A percentile compares a stretch with the other conserved stretches of the same genome.
phyloP scores from a whole-genome alignment of 192 early-diverging fungal species.

The Spizellomyces sp. region DNA sequence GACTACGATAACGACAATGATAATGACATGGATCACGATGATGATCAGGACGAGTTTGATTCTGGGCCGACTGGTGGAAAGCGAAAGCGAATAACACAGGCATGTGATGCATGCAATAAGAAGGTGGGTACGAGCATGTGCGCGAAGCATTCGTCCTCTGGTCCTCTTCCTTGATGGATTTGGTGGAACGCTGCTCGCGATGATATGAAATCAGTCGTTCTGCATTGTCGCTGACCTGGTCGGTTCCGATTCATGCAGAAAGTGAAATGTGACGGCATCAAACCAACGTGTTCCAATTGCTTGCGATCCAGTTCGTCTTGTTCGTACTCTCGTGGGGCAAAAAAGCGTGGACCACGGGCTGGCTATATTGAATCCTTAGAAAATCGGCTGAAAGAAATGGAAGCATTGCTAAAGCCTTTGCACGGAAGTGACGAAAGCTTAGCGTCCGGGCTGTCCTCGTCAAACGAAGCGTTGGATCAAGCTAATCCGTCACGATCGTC shows the following conservation, averaged over 20 bases:
- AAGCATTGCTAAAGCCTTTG: slow-evolving; percentile 58
- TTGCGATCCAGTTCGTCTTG: slow-evolving; percentile 66
- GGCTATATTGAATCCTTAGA: slow-evolving; percentile 80
- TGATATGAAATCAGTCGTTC: neutral
- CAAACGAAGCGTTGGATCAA: neutral
- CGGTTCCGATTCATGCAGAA: slow-evolving; percentile 48
- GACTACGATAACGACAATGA: neutral
- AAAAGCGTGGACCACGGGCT: slow-evolving; percentile 86
- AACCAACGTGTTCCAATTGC: slow-evolving; percentile 83
- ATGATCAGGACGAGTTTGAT: slow-evolving; percentile 15
- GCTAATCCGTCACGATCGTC: neutral
- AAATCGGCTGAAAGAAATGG: slow-evolving; percentile 76
- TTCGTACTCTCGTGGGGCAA: slow-evolving; percentile 80
- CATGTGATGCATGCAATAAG: slow-evolving; percentile 72
- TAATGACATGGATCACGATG: slow-evolving; percentile 11
- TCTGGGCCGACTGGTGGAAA: slow-evolving; percentile 34
- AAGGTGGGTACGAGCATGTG: slow-evolving; percentile 35
- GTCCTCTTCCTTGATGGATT: neutral
- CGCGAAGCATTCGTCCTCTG: neutral
- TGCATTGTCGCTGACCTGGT: neutral
- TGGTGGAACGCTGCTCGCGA: neutral
- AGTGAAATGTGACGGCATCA: slow-evolving; percentile 83
- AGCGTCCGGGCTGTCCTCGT: neutral
- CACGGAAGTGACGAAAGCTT: neutral
- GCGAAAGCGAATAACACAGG: slow-evolving; percentile 69